phyloP scores from a whole-genome alignment of 176 grass and related monocot species.

The Leersia perrieri region DNA sequence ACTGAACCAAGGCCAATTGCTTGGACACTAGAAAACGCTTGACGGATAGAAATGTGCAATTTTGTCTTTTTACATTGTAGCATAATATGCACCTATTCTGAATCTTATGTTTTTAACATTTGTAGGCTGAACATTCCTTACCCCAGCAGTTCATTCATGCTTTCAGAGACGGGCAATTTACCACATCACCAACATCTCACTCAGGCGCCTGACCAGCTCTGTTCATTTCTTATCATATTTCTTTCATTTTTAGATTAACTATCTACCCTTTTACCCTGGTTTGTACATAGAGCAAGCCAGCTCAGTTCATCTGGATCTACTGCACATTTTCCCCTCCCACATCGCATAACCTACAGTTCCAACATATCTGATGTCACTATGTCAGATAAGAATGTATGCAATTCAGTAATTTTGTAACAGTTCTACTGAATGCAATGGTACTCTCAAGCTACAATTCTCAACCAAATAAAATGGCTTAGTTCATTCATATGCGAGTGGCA shows the following conservation, averaged over 20 bases:
- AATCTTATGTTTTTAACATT: not conserved
- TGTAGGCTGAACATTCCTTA: conserved; percentile 44
- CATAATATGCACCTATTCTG: not conserved
- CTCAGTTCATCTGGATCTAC: not conserved
- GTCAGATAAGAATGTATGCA: not conserved
- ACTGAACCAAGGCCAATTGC: not conserved
- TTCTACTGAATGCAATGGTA: not conserved
- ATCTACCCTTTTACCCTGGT: not conserved
- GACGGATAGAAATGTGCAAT: not conserved
- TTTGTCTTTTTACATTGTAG: not conserved
- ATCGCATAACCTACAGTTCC: not conserved
- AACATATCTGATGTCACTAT: not conserved
- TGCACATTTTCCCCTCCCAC: not conserved
- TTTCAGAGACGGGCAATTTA: conserved; percentile 42
- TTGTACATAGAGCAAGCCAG: not conserved
- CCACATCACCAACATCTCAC: conserved; percentile 38
- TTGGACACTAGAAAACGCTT: not conserved
- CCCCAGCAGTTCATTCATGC: conserved; percentile 53
- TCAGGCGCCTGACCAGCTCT: conserved; percentile 31
- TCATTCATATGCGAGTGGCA: not conserved
- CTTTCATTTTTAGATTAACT: not conserved
- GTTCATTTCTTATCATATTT: not conserved
- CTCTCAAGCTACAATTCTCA: not conserved
- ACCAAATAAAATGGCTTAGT: not conserved
- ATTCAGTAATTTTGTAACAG: not conserved